Percentiles rank a stretch among this genome's conserved stretches.
Conservation (phyloP, 164 flowering plant species). For the Tetrastigma voinierianum region DNA sequence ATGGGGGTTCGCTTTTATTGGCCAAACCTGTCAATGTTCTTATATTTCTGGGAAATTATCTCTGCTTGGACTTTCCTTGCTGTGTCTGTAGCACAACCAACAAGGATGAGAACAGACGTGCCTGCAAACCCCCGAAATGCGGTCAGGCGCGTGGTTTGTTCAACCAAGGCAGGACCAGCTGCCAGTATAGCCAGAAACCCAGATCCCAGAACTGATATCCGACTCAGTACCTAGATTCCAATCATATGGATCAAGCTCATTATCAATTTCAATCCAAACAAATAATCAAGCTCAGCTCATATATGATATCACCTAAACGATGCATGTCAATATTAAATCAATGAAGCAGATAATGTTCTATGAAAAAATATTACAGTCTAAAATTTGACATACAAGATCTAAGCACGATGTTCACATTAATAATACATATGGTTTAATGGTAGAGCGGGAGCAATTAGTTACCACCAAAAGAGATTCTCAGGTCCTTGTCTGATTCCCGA, state of each 20-base stretch:
- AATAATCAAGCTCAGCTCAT: constrained; percentile 1
- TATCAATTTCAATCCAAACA: not conserved
- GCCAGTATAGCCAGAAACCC: constrained; percentile 88
- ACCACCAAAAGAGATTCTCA: not conserved
- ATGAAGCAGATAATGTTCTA: not conserved
- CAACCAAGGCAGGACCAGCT: constrained; percentile 91
- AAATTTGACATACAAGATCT: not conserved
- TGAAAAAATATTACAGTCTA: not conserved
- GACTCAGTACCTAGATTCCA: constrained; percentile 73
- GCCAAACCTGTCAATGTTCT: constrained; percentile 52
- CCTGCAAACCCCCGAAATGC: constrained; percentile 99
- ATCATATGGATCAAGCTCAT: not conserved
- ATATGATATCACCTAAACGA: not conserved
- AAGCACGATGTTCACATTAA: too few species aligned
- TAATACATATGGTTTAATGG: not conserved
- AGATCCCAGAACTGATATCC: constrained; percentile 97
- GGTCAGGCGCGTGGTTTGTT: constrained; percentile 84
- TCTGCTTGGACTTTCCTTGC: constrained; percentile 99
- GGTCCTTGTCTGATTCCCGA: not conserved
- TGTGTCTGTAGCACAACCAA: constrained; percentile 98
- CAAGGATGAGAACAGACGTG: constrained; percentile 96
- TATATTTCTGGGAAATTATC: constrained; percentile 96
- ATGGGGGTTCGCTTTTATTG: constrained; percentile 11
- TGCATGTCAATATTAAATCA: not conserved
- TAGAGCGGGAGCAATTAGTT: not conserved